These are phyloP conservation scores for Exophiala lecanii-corni DNA, from an alignment of 2,329 filamentous ascomycete species.

Conservation along the genomic window DNA sequence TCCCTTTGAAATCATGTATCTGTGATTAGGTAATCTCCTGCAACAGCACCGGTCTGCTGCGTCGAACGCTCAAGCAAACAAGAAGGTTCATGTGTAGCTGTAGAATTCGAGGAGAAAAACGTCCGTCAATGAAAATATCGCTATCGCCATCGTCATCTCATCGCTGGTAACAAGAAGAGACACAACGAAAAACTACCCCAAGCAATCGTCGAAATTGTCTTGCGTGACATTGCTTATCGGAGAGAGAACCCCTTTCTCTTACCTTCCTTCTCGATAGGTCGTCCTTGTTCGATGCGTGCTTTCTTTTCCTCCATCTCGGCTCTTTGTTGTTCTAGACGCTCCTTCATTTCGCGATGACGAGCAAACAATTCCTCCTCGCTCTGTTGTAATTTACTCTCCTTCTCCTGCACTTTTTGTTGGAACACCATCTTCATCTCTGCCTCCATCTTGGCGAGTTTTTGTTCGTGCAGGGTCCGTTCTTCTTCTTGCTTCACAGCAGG, in stretches of 20 bases:
- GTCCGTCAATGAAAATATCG: slow-evolving; percentile 11
- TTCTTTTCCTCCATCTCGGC: slow-evolving; percentile 98
- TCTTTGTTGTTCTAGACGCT: slow-evolving; percentile 93
- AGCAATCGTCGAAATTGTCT: too few relatives aligned
- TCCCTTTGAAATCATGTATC: slow-evolving; percentile 14
- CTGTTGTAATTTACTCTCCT: slow-evolving; percentile 99
- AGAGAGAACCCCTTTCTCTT: slow-evolving; percentile 99
- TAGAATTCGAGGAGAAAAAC: slow-evolving; percentile 12
- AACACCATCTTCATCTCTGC: slow-evolving; percentile 99
- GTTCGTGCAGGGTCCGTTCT: slow-evolving; percentile 94
- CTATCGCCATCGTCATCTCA: slow-evolving; percentile 26
- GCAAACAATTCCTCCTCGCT: slow-evolving; percentile 98
- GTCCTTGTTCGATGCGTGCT: slow-evolving; percentile 84
- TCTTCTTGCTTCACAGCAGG: slow-evolving; percentile 99
- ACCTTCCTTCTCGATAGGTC: slow-evolving; percentile 93
- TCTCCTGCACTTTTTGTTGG: slow-evolving; percentile 99
- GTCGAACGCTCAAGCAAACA: slow-evolving; percentile 13
- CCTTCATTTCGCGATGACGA: slow-evolving; percentile 99
- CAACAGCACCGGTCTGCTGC: slow-evolving; percentile 27
- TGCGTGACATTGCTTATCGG: slow-evolving; percentile 60
- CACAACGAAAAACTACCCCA: too few relatives aligned
- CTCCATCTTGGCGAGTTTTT: slow-evolving; percentile 99
- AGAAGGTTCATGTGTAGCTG: slow-evolving; percentile 10
- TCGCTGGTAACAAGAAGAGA: too few relatives aligned
- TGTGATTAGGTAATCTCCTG: slow-evolving; percentile 18